Base-by-base conservation (phyloP, 352 stramenopile genomes). In the Nannochloropsis limnetica region DNA sequence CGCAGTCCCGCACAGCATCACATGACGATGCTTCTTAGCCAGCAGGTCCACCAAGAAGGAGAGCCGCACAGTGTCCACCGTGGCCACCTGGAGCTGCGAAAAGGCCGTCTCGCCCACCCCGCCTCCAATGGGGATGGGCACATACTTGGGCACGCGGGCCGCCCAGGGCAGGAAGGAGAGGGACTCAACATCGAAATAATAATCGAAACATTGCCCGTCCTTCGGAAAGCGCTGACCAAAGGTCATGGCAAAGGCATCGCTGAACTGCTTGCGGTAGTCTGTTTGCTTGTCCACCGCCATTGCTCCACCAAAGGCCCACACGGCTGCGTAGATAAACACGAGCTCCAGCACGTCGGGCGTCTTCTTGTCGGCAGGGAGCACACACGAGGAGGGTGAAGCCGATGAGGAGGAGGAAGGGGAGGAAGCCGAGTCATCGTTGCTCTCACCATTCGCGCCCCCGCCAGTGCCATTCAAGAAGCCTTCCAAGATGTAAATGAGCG, bases 161-260 rank as follows among this genome's bases (percentile, higher is more conserved):
- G 90, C 91, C 95, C 95, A 99, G 82, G 91, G 93, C 43, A 96
- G 90, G 82, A 97, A 97, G 45, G 95, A 91, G 82, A 92, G 93
- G 2, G 88, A 93, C 68, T 95, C 91, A 23, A 94, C 82, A 85
- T 98, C 96, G 86, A 95, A 98, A 83, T 97, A 97, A 86, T 98
- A 98, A 88, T 98, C 95, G 83, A 98, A 98, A 84, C 94, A 98
- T 4, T 93, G 81, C 4, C 93, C 94, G 84, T 98, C 94, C 83
- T 97, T 97, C 0, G 95, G 93, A 83, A 97, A 97, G 82, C 97
- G 97, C 22, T 88, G 84, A 22, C 87, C 88, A 68, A 94, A 93
- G 23, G 85, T 88, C 14, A 87, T 88, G 28, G 88, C 82, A 83
- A 93, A 93, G 45, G 89, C 88, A 83, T 93, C 89, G 25, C 84